Evolutionary conservation across 2,329 filamentous ascomycete genomes (phyloP).

Genomic region (Immersiporthe knoxdaviesiana): DNA sequence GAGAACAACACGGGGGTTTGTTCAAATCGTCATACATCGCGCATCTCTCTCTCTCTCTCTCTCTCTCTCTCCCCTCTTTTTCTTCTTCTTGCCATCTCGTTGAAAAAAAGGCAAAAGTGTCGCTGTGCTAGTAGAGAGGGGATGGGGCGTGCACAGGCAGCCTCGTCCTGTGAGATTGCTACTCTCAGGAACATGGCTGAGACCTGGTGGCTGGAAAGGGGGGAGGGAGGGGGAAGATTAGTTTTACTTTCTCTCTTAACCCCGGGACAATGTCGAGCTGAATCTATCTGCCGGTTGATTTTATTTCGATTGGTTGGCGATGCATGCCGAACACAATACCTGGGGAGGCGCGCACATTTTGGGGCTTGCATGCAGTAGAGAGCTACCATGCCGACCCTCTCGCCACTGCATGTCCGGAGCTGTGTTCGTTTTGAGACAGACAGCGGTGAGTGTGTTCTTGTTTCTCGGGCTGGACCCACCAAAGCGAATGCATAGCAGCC

Average conservation of each 20-base stretch:
- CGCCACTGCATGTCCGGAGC: neutral
- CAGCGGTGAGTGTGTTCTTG: neutral
- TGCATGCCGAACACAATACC: neutral
- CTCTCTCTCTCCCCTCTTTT: too few species aligned
- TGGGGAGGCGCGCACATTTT: neutral
- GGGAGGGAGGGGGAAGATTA: neutral
- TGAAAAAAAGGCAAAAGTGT: neutral
- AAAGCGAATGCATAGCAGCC: neutral
- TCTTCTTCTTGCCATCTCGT: neutral
- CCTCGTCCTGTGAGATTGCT: neutral
- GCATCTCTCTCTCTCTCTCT: neutral
- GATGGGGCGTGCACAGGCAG: neutral
- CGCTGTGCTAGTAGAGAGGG: neutral
- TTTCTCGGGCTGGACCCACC: neutral
- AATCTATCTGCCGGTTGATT: neutral
- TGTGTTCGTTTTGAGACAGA: slow-evolving; percentile 1
- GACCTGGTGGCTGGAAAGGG: neutral
- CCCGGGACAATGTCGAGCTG: neutral
- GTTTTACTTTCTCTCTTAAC: neutral
- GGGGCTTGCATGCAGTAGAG: neutral
- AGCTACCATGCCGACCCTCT: neutral
- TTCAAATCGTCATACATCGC: neutral
- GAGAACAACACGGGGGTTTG: neutral
- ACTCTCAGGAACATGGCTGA: neutral
- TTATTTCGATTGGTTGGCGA: slow-evolving; percentile 7